phyloP scores from a whole-genome alignment of 345 rosid genomes.

The Bruguiera parviflora region DNA sequence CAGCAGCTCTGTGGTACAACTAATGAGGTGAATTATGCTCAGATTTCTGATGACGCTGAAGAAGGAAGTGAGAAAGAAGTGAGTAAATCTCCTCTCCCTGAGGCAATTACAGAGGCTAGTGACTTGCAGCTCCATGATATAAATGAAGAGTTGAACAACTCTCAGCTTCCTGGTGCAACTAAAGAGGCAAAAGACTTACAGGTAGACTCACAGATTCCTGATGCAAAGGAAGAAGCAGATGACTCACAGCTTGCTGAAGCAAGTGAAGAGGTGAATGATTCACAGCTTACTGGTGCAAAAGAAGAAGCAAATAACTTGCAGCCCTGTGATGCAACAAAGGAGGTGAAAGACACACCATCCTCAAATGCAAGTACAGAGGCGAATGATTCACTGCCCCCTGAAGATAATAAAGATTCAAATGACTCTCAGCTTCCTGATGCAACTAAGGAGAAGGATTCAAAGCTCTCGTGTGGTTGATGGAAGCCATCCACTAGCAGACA shows the following conservation, averaged over 20 bases:
- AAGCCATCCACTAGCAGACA: constrained; percentile 19
- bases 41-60: constrained; percentile 1
- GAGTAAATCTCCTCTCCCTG: not conserved
- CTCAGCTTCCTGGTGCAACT: not conserved
- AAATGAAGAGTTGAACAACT: not conserved
- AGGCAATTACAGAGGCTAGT: not conserved
- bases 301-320: not conserved
- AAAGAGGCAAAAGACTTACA: not conserved
- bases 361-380: not conserved
- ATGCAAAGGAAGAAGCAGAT: constrained; percentile 1
- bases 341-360: not conserved
- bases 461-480: constrained; percentile 15
- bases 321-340: constrained; percentile 1
- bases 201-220: not conserved
- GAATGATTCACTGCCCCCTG: not conserved
- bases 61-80: not conserved
- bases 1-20: not conserved
- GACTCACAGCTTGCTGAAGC: constrained; percentile 1
- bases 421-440: constrained; percentile 4
- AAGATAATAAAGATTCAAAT: constrained; percentile 2
- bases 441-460: constrained; percentile 4
- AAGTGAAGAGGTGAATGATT: constrained; percentile 6
- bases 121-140: not conserved
- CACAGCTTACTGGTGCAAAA: constrained; percentile 1
- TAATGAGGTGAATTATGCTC: not conserved